phyloP scores from a whole-genome alignment of 2,329 filamentous ascomycete species.

The Cladophialophora immunda region DNA sequence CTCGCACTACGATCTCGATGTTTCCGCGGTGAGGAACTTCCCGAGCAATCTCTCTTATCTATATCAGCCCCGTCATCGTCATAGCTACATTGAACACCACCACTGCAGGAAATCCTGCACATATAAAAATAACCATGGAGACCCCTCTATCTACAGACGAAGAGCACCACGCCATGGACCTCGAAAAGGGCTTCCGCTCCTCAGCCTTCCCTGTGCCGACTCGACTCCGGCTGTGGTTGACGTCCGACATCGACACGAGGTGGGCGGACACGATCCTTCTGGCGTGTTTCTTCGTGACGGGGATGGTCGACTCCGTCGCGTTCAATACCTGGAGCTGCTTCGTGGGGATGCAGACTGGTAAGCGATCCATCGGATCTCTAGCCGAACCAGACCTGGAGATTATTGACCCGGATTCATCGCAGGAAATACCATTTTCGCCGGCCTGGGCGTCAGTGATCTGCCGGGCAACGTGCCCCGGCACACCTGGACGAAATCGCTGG shows the following conservation, averaged over 20 bases:
- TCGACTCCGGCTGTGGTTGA: slow-evolving; percentile 19
- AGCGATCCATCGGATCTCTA: slow-evolving; percentile 28
- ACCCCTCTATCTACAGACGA: slow-evolving; percentile 12
- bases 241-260: slow-evolving; percentile 24
- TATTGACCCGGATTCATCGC: slow-evolving; percentile 33
- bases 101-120: background rate
- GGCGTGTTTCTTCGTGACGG: slow-evolving; percentile 50
- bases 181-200: slow-evolving; percentile 10
- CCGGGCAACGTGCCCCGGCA: slow-evolving; percentile 46
- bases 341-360: slow-evolving; percentile 57
- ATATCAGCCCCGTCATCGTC: background rate
- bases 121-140: slow-evolving; percentile 5
- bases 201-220: slow-evolving; percentile 20
- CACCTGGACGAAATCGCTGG: slow-evolving; percentile 53
- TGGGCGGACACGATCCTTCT: slow-evolving; percentile 39
- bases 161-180: slow-evolving; percentile 10
- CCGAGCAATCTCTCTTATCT: background rate
- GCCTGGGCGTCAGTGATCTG: slow-evolving; percentile 50
- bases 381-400: slow-evolving; percentile 32
- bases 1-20: background rate
- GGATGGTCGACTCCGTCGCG: slow-evolving; percentile 54
- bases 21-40: background rate
- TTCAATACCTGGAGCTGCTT: slow-evolving; percentile 57
- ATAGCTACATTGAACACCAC: background rate
- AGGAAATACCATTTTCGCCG: slow-evolving; percentile 56